phyloP scores from a whole-genome alignment of 2,329 filamentous ascomycete species.

The Pseudomassariella vexata region DNA sequence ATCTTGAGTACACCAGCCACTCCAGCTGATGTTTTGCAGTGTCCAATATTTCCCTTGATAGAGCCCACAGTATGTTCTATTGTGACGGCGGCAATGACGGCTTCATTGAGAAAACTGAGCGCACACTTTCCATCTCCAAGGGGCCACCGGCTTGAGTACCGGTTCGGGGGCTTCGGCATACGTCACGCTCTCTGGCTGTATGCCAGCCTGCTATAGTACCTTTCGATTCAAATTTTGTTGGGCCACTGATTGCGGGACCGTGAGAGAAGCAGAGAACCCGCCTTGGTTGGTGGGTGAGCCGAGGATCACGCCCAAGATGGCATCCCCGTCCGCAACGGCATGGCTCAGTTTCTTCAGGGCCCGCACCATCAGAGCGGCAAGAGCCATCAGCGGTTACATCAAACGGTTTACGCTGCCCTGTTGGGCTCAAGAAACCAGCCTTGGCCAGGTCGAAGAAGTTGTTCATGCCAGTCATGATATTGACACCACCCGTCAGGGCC shows the following conservation, averaged over 20 bases:
- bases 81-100: background rate
- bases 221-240: slow-evolving; percentile 24
- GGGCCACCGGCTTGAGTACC: slow-evolving; percentile 30
- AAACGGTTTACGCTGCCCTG: slow-evolving; percentile 42
- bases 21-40: slow-evolving; percentile 22
- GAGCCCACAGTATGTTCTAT: slow-evolving; percentile 16
- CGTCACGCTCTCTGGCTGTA: slow-evolving; percentile 19
- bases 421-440: slow-evolving; percentile 34
- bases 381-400: slow-evolving; percentile 46
- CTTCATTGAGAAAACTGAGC: slow-evolving; percentile 9
- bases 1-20: slow-evolving; percentile 24
- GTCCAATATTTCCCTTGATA: slow-evolving; percentile 25
- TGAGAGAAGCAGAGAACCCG: slow-evolving; percentile 19
- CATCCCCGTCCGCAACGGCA: slow-evolving; percentile 45
- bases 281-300: slow-evolving; percentile 29
- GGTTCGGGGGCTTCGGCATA: slow-evolving; percentile 30
- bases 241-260: slow-evolving; percentile 17
- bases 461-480: slow-evolving; percentile 26
- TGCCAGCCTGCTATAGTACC: slow-evolving; percentile 14
- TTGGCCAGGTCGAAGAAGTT: slow-evolving; percentile 15
- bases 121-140: slow-evolving; percentile 15
- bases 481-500: slow-evolving; percentile 33
- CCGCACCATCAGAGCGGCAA: slow-evolving; percentile 45
- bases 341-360: slow-evolving; percentile 41
- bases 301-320: slow-evolving; percentile 36